These are phyloP conservation scores for Fusarium abutilonis DNA, from an alignment of 2,329 filamentous ascomycete genomes.

Conservation along the genomic window DNA sequence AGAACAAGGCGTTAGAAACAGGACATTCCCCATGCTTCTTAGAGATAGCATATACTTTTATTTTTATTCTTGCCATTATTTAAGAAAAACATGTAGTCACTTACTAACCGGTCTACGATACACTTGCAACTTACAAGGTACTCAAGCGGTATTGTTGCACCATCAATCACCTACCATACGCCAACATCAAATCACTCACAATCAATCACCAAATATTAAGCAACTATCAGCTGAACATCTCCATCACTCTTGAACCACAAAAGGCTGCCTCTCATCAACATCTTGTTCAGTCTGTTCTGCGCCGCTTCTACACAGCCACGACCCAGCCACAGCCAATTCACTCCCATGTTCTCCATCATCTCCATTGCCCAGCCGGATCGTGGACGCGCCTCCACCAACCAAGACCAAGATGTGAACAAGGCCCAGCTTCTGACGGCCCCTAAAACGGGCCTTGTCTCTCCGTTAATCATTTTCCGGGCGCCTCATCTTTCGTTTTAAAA, in stretches of 20 bases:
- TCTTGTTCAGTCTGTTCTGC: background rate
- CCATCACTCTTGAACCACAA: background rate
- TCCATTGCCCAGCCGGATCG: conserved; percentile 11
- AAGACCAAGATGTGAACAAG: conserved; percentile 32
- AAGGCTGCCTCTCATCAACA: conserved; percentile 6
- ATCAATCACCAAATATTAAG: background rate
- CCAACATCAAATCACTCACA: background rate
- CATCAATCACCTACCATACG: background rate
- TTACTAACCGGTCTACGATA: too few relatives aligned
- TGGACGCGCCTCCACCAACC: conserved; percentile 37
- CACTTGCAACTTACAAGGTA: too few relatives aligned
- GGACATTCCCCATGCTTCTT: background rate
- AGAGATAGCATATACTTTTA: background rate
- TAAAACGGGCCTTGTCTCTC: conserved; percentile 20
- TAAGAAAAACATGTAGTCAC: background rate
- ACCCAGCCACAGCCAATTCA: conserved; percentile 36
- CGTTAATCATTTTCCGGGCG: conserved; percentile 21
- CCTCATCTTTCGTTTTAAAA: background rate
- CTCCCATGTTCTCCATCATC: conserved; percentile 12
- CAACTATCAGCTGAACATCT: too few relatives aligned
- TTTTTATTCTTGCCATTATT: background rate
- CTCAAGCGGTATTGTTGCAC: background rate
- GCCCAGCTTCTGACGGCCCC: conserved; percentile 15
- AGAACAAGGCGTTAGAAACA: background rate
- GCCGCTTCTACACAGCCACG: conserved; percentile 19